phyloP scores from a whole-genome alignment of 495 filamentous ascomycete genomes.

The Oidiodendron maius region DNA sequence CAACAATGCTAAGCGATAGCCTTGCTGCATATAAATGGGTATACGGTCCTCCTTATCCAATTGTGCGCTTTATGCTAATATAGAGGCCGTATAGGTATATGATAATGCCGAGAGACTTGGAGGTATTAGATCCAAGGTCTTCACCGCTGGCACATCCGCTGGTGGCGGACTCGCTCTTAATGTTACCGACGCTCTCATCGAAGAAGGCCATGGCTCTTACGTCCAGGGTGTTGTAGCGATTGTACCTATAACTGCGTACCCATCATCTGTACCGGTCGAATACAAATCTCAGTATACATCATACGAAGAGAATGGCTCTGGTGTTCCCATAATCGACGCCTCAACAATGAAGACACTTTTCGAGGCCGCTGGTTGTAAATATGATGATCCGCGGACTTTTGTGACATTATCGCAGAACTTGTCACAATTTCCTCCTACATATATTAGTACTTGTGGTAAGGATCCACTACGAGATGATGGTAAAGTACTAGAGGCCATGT shows the following conservation, averaged over 20 bases:
- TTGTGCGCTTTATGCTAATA: background rate
- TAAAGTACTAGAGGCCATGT: slow-evolving; percentile 17
- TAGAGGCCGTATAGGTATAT: slow-evolving; percentile 12
- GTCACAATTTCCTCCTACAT: slow-evolving; percentile 21
- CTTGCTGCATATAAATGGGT: slow-evolving; percentile 18
- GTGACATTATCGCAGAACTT: slow-evolving; percentile 13
- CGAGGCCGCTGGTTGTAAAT: slow-evolving; percentile 3
- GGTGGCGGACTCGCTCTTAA: slow-evolving; percentile 24
- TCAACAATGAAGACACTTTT: slow-evolving; percentile 11
- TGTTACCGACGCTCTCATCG: slow-evolving; percentile 20
- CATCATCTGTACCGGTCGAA: slow-evolving; percentile 16
- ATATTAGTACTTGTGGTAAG: slow-evolving; percentile 22
- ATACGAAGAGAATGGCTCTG: background rate
- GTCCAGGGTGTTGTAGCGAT: slow-evolving; percentile 22
- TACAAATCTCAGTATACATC: slow-evolving; percentile 20
- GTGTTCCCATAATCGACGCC: slow-evolving; percentile 20
- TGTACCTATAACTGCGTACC: slow-evolving; percentile 20
- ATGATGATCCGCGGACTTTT: slow-evolving; percentile 17
- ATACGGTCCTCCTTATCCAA: background rate
- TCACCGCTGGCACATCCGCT: slow-evolving; percentile 23
- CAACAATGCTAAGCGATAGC: slow-evolving; percentile 21
- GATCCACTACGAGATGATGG: slow-evolving; percentile 27
- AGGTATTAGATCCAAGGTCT: slow-evolving; percentile 19
- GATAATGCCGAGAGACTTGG: slow-evolving; percentile 19
- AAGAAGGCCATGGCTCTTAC: background rate